Conservation (phyloP, 2,329 filamentous ascomycete species). For the Beauveria pseudobassiana region DNA sequence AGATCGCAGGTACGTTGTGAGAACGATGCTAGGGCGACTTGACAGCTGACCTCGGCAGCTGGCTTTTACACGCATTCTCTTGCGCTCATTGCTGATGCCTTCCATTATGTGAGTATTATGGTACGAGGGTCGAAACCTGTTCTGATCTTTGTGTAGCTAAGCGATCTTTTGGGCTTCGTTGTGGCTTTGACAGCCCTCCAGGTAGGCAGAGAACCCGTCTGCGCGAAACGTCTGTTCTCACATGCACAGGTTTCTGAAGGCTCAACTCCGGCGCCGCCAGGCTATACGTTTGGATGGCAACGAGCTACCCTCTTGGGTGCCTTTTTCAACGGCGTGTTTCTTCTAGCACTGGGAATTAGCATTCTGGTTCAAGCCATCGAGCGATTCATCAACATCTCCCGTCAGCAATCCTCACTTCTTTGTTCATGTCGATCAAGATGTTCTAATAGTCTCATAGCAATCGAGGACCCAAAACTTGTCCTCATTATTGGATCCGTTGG, state of each 20-base stretch:
- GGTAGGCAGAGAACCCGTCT: constrained; percentile 31
- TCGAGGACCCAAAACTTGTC: constrained; percentile 59
- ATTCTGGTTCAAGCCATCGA: constrained; percentile 69
- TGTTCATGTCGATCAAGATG: neutral
- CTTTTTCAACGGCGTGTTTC: constrained; percentile 74
- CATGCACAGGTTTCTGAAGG: constrained; percentile 46
- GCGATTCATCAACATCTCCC: constrained; percentile 52
- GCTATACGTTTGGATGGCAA: constrained; percentile 63
- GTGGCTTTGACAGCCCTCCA: constrained; percentile 58
- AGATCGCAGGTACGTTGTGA: constrained; percentile 37
- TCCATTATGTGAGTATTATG: constrained; percentile 56
- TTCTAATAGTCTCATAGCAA: constrained; percentile 31
- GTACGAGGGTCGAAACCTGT: neutral
- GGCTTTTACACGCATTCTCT: constrained; percentile 65
- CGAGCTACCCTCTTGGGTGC: constrained; percentile 65
- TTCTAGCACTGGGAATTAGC: constrained; percentile 63
- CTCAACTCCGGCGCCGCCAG: constrained; percentile 42
- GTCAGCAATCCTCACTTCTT: constrained; percentile 27
- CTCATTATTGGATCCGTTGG: constrained; percentile 64
- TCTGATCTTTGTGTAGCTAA: constrained; percentile 41
- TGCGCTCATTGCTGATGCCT: constrained; percentile 68
- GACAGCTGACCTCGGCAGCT: constrained; percentile 29
- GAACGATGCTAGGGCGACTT: neutral
- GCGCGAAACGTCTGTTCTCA: neutral
- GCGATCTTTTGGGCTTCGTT: constrained; percentile 62